Evolutionary conservation across 1,139 yeast genomes (phyloP).

Genomic region (Entelexis paramagnoliae): DNA sequence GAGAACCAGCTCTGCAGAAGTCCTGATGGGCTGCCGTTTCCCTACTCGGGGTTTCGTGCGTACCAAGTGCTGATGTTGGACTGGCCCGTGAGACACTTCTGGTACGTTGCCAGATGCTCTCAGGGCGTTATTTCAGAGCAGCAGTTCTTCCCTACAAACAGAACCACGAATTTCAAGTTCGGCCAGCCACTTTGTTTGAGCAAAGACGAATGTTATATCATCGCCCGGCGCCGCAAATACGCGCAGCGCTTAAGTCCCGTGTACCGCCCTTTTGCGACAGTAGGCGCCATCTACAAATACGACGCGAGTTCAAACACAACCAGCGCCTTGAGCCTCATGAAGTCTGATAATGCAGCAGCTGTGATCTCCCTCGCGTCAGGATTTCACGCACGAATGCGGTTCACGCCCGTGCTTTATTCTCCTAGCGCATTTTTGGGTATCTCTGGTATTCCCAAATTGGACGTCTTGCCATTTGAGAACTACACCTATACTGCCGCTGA

Average conservation of each 20-base stretch:
- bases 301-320: constrained; percentile 22
- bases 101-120: constrained; percentile 46
- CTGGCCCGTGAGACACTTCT: constrained; percentile 39
- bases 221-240: constrained; percentile 55
- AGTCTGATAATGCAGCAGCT: constrained; percentile 38
- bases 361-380: neutral
- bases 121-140: constrained; percentile 45
- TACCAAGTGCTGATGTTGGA: constrained; percentile 40
- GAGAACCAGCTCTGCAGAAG: constrained; percentile 18
- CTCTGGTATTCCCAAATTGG: neutral
- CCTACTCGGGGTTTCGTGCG: constrained; percentile 51
- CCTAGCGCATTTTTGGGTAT: neutral
- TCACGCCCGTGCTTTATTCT: constrained; percentile 13
- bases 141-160: constrained; percentile 33
- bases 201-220: constrained; percentile 42
- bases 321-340: constrained; percentile 46
- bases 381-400: constrained; percentile 1
- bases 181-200: constrained; percentile 41
- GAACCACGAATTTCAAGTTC: constrained; percentile 45
- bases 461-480: constrained; percentile 34
- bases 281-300: constrained; percentile 60
- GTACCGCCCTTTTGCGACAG: constrained; percentile 49
- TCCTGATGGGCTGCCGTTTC: constrained; percentile 26
- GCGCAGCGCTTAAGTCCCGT: constrained; percentile 42
- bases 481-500: constrained; percentile 40